Evolutionary conservation across 495 filamentous ascomycete genomes (phyloP), one percentile per base, ranked within the genome.

Genomic region (Stereocaulon alpinum): DNA sequence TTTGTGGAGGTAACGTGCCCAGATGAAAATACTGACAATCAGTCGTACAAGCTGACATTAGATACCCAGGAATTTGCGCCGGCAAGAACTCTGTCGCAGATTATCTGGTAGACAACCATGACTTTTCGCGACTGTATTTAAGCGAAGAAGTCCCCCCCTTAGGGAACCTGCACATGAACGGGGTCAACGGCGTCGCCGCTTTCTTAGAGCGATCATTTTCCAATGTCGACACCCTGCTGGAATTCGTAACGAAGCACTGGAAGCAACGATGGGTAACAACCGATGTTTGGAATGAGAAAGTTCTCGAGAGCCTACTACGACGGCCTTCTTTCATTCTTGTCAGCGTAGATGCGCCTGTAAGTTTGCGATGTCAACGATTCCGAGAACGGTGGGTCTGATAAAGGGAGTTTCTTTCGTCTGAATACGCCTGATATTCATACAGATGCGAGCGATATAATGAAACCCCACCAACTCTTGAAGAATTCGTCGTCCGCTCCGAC

Each of bases 241-340:
- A 94, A 40, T 90, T 87, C 66, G 87, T 90, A 47, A 97, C 93
- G 4, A 86, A 85, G 67, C 71, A 80, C 64, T 98, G 92, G 92
- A 80, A 80, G 61, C 81, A 82, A 57, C 77, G 79, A 32, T 97
- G 85, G 82, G 88, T 96, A 7, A 93, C 86, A 1, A 90, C 87
- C 24, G 83, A 89, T 66, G 85, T 96, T 61, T 78, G 82, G 72
- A 78, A 84, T 65, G 83, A 86, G 34, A 60, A 60, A 1, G 77
- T 85, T 9, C 74, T 95, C 2, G 87, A 95, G 62, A 74, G 80
- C 12, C 82, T 96, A 40, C 70, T 81, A 40, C 77, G 84, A 27
- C 83, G 93, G 14, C 93, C 93, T 1, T 95, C 93, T 73, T 98
- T 97, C 73, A 79, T 98, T 53, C 81, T 97, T 17, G 78, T 97